Evolutionary conservation across 1,284 basidiomycete genomes (phyloP), one percentile per base, ranked within the genome.

Genomic region (Cryptococcus sp.): DNA sequence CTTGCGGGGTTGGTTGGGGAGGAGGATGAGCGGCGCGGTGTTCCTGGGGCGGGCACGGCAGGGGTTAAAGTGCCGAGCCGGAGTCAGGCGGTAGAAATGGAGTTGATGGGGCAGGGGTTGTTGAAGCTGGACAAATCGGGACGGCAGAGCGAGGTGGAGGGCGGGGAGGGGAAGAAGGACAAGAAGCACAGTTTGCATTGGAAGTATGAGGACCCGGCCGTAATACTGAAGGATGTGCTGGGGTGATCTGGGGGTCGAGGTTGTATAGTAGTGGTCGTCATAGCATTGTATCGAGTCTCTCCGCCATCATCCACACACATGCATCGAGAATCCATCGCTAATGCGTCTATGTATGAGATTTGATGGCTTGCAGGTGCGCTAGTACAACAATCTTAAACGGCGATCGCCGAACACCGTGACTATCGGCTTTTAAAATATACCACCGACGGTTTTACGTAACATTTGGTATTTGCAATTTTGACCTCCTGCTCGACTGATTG

Each of bases 161-260:
- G 62, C 18, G 65, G 57, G 0, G 66, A 64, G 21, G 65, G 63
- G 23, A 70, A 67, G 54, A 74, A 76, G 60, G 70, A 68, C 28
- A 72, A 68, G 57, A 75, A 72, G 52, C 74, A 75, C 61, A 74
- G 65, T 51, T 55, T 71, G 38, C 75, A 78, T 64, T 78, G 76
- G 76, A 73, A 72, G 55, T 78, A 78, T 61, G 75, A 77, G 52
- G 76, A 78, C 68, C 76, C 76, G 37, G 75, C 75, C 16, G 47
- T 75, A 4, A 71, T 77, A 40, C 63, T 78, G 43, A 71, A 68
- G 51, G 75, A 76, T 52, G 56, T 78, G 7, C 57, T 78, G 35
- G 76, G 76, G 2, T 77, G 53, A 58, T 46, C 39, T 13, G 9
- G 23, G n/a, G 18, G 33, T 15, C 45, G 40, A 5, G 23, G 45